Percentiles rank a stretch among this genome's conserved stretches.
These are phyloP conservation scores for Paramyrothecium roridum DNA, from an alignment of 2,329 filamentous ascomycete genomes.

Conservation along the genomic window DNA sequence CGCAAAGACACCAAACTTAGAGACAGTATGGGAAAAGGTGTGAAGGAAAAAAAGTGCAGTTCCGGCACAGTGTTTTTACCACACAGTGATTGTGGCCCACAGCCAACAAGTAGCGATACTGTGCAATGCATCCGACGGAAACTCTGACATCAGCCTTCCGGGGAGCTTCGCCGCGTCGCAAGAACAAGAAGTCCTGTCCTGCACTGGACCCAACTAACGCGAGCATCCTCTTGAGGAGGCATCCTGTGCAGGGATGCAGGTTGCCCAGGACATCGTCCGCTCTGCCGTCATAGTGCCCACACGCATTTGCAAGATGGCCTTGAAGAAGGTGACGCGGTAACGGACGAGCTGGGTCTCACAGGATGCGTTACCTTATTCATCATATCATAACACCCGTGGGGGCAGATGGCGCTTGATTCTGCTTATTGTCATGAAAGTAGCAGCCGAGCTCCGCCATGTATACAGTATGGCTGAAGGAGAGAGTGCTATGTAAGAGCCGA, in stretches of 20 bases:
- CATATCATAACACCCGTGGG: too few species aligned
- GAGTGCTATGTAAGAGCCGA: too few species aligned
- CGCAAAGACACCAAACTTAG: slow-evolving; percentile 19
- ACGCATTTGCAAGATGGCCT: too few species aligned
- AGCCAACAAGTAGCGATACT: not conserved
- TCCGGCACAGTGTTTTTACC: not conserved
- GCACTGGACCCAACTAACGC: not conserved
- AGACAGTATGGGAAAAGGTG: slow-evolving; percentile 8
- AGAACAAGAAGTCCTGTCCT: not conserved
- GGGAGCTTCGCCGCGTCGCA: not conserved
- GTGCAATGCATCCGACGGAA: not conserved
- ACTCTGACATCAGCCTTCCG: not conserved
- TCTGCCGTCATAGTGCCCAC: not conserved
- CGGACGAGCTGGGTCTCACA: too few species aligned
- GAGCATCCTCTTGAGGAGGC: not conserved
- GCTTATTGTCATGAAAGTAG: too few species aligned
- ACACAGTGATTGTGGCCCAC: not conserved
- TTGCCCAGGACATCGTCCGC: not conserved
- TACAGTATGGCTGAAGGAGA: too few species aligned
- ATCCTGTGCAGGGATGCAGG: not conserved
- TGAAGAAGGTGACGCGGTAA: too few species aligned
- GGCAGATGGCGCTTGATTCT: too few species aligned
- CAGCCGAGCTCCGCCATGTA: too few species aligned
- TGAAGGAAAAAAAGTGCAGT: not conserved
- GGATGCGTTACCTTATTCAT: too few species aligned